phyloP scores from a whole-genome alignment of 208 protist species.

The Lotmaria passim region DNA sequence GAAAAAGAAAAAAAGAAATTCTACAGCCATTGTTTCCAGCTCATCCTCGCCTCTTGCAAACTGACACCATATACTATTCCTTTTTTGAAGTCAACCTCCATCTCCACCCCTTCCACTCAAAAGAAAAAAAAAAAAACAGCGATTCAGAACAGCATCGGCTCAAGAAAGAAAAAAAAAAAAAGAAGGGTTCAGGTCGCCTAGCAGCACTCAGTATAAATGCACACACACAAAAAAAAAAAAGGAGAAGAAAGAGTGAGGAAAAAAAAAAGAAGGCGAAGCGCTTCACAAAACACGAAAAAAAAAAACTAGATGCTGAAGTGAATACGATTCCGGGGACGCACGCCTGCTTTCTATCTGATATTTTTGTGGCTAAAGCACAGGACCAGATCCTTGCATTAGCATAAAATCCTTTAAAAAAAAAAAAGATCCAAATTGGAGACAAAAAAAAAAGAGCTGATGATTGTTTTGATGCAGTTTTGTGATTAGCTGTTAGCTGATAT shows the following conservation, averaged over 20 bases:
- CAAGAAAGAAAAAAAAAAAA: background rate
- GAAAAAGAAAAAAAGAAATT: constrained; percentile 30
- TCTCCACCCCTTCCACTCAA: constrained; percentile 1
- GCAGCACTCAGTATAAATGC: too few species aligned
- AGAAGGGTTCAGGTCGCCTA: too few species aligned
- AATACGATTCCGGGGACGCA: too few species aligned
- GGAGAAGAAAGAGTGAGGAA: background rate
- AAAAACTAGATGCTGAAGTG: too few species aligned
- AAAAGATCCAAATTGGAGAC: constrained; percentile 10
- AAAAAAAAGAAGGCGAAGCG: background rate
- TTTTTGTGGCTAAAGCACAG: background rate
- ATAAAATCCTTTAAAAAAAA: background rate
- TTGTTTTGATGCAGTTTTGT: background rate
- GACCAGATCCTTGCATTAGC: background rate
- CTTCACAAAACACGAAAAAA: too few species aligned
- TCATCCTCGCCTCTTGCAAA: too few species aligned
- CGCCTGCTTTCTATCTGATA: background rate
- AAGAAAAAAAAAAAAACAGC: constrained; percentile 15
- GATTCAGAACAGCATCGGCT: background rate
- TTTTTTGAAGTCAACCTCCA: too few species aligned
- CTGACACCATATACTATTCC: too few species aligned
- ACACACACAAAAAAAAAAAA: too few species aligned
- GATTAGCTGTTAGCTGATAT: background rate
- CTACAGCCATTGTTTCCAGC: too few species aligned
- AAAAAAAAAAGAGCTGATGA: background rate